Percentiles rank a stretch among this genome's conserved stretches.
Conservation (phyloP, 2,329 filamentous ascomycete genomes). For the Penicillium sp. region DNA sequence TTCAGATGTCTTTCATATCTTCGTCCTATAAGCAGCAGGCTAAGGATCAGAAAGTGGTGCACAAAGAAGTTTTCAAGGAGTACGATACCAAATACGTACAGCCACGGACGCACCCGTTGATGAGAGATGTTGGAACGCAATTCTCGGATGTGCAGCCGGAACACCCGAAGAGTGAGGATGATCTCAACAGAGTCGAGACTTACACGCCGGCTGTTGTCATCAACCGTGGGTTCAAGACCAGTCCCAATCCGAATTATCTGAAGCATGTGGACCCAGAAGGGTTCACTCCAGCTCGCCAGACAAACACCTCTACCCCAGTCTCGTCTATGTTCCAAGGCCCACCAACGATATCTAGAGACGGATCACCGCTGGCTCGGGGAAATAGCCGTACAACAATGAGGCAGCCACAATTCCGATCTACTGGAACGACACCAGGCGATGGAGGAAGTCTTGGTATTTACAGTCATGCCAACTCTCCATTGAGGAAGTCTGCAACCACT, state of each 20-base stretch:
- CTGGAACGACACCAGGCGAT: slow-evolving; percentile 51
- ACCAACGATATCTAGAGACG: slow-evolving; percentile 47
- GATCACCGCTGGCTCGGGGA: slow-evolving; percentile 46
- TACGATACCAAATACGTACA: slow-evolving; percentile 97
- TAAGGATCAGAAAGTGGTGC: slow-evolving; percentile 81
- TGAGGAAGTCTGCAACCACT: slow-evolving; percentile 74
- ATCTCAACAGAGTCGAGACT: slow-evolving; percentile 59
- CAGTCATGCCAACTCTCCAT: slow-evolving; percentile 76
- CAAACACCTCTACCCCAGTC: slow-evolving; percentile 48
- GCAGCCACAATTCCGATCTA: slow-evolving; percentile 56
- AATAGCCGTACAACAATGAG: slow-evolving; percentile 50
- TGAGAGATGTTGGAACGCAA: slow-evolving; percentile 79
- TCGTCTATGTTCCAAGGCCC: slow-evolving; percentile 31
- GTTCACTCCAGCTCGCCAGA: slow-evolving; percentile 38
- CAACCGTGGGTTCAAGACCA: slow-evolving; percentile 75
- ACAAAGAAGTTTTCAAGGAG: slow-evolving; percentile 89
- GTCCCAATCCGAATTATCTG: slow-evolving; percentile 79
- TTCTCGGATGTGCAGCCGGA: slow-evolving; percentile 53
- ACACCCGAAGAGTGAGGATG: slow-evolving; percentile 43
- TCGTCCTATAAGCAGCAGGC: slow-evolving; percentile 77
- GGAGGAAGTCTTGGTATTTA: slow-evolving; percentile 81
- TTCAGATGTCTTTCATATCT: slow-evolving; percentile 74
- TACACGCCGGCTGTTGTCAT: slow-evolving; percentile 66
- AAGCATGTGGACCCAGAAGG: slow-evolving; percentile 71
- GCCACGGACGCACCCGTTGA: slow-evolving; percentile 78